phyloP scores from a whole-genome alignment of 306 rosid genomes.

The Quercus mongolica region DNA sequence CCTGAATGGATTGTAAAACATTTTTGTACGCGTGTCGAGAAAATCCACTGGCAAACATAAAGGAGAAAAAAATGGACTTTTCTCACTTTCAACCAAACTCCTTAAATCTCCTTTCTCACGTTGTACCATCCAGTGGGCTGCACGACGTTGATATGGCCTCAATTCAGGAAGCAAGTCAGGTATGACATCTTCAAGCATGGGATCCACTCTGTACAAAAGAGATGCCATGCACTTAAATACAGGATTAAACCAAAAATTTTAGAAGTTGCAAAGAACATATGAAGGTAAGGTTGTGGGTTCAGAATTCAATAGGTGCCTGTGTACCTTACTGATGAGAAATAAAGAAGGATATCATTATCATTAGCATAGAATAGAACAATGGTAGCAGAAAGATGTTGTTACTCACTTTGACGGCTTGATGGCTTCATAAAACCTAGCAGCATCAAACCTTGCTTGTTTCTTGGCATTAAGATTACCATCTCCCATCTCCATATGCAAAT shows the following conservation, averaged over 20 bases:
- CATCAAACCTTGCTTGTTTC: constrained; percentile 58
- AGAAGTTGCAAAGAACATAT: not conserved
- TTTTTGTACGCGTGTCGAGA: constrained; percentile 53
- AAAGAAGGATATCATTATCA: constrained; percentile 10
- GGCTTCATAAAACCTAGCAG: constrained; percentile 82
- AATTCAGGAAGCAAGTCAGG: constrained; percentile 81
- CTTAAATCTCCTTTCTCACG: constrained; percentile 57
- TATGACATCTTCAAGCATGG: constrained; percentile 71
- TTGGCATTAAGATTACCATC: constrained; percentile 25
- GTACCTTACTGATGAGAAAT: not conserved
- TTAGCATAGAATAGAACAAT: constrained; percentile 5
- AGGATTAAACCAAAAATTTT: constrained; percentile 3
- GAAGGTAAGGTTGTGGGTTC: not conserved
- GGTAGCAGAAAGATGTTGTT: constrained; percentile 17
- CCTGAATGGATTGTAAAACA: constrained; percentile 97
- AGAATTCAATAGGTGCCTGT: no score
- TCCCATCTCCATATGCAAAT: constrained; percentile 32
- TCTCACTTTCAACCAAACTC: constrained; percentile 43
- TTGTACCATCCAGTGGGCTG: constrained; percentile 94
- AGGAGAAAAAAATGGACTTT: constrained; percentile 57
- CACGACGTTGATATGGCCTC: constrained; percentile 91
- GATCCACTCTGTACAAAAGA: constrained; percentile 55
- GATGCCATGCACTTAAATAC: constrained; percentile 24
- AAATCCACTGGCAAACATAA: constrained; percentile 72
- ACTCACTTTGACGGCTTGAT: constrained; percentile 93